Base-by-base conservation (phyloP, 2,329 filamentous ascomycete genomes). In the Penicillium sp. region DNA sequence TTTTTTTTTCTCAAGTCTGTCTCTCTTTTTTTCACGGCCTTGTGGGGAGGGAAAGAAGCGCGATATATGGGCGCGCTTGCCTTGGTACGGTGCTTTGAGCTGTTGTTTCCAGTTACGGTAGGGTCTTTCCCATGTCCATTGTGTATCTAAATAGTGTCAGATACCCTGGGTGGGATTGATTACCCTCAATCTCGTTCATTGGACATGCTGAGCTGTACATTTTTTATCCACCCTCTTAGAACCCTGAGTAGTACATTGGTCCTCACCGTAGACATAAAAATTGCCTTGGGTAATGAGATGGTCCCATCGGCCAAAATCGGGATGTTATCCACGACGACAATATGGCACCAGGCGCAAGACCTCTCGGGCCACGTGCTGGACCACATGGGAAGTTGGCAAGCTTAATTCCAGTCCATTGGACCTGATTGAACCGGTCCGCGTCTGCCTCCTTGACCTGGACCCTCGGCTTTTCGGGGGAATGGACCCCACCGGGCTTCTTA, bases 381-480 rank as follows among this genome's bases (percentile, higher is more conserved):
- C 46, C 46, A 28, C 33, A 35, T 28, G 43, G 43, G 25, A 46
- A 13, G 19, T 46, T 16, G 6, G 25, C 13, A 14, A 25, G 22
- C 6, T 28, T 26, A 28, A 46, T 25, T 30, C n/a, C 1, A 19
- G 10, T 19, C 11, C 16, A 28, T 26, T 30, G 45, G 45, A n/a
- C 25, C 26, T 19, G 26, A 16, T 3, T 43, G 40, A 22, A 19
- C 19, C 40, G 4, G 19, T 42, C 8, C 8, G 6, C 11, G 3
- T 11, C 16, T 16, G 13, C 13, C 2, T n/a, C 45, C 11, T 33
- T 33, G 35, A 22, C 38, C 19, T 57, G 37, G 55, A 57, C 55
- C 54, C 45, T 57, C 45, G 38, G 6, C 26, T 10, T n/a, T 19
- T 11, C 30, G 54, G 45, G 26, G 55, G 43, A 25, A 57, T 57